phyloP scores from a whole-genome alignment of 2,329 filamentous ascomycete species.

The Epichloe festucae region DNA sequence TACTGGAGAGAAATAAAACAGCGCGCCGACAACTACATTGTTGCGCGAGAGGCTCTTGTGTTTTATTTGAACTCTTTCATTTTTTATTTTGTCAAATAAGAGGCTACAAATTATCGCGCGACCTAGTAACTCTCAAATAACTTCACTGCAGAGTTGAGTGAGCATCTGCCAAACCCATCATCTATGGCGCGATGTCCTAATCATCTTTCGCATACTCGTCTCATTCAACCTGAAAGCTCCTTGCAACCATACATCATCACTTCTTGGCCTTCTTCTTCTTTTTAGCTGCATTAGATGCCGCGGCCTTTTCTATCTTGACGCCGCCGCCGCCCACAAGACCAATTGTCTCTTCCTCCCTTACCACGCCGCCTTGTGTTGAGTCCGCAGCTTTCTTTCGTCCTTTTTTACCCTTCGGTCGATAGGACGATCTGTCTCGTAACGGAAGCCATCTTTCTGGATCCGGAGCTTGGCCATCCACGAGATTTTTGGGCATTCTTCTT shows the following conservation, averaged over 20 bases:
- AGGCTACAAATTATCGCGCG: too few relatives aligned
- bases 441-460: slow-evolving; percentile 93
- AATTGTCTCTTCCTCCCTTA: slow-evolving; percentile 58
- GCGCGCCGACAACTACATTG: neutral
- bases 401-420: slow-evolving; percentile 79
- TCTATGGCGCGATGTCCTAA: neutral
- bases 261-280: slow-evolving; percentile 43
- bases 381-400: slow-evolving; percentile 71
- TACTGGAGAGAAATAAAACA: neutral
- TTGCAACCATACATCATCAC: slow-evolving; percentile 14
- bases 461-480: slow-evolving; percentile 62
- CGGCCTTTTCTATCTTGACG: slow-evolving; percentile 51
- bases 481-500: slow-evolving; percentile 57
- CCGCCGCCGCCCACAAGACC: slow-evolving; percentile 51
- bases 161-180: too few relatives aligned
- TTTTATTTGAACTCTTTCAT: neutral
- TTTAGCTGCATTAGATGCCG: slow-evolving; percentile 26
- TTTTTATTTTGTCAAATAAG: neutral
- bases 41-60: neutral
- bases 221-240: neutral
- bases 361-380: slow-evolving; percentile 73
- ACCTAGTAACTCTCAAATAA: neutral
- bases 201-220: neutral
- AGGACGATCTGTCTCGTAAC: slow-evolving; percentile 75
- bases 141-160: neutral